These are phyloP conservation scores for Boletus pseudopeckii DNA, from an alignment of 768 basidiomycete genomes.

Conservation along the genomic window DNA sequence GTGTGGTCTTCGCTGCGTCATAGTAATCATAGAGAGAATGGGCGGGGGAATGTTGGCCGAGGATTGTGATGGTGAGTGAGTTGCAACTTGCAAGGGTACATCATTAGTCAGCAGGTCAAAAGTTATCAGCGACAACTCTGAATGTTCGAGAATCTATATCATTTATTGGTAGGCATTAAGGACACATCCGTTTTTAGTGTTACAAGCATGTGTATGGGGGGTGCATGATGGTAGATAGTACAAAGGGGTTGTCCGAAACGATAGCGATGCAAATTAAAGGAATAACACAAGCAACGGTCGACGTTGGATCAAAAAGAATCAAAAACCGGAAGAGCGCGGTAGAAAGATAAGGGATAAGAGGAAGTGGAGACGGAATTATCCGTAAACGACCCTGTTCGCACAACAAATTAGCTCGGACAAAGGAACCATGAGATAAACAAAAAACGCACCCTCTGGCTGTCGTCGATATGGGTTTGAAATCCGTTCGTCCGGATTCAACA, in stretches of 20 bases:
- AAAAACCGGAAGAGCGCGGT: neutral
- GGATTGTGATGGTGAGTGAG: neutral
- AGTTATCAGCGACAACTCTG: neutral
- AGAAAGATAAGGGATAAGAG: conserved; percentile 6
- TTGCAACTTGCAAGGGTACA: too few species aligned
- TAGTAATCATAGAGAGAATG: conserved; percentile 9
- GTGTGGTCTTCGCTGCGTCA: conserved; percentile 31
- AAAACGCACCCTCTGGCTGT: conserved; percentile 65
- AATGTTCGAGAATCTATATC: conserved; percentile 12
- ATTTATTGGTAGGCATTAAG: conserved; percentile 20
- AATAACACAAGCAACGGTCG: conserved; percentile 28
- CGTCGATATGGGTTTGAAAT: conserved; percentile 82
- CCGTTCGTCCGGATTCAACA: conserved; percentile 66
- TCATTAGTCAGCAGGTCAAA: conserved; percentile 20
- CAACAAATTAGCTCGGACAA: conserved; percentile 4
- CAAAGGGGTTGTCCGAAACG: conserved; percentile 22
- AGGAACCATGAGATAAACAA: neutral
- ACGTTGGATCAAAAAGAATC: conserved; percentile 18
- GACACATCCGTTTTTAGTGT: conserved; percentile 15
- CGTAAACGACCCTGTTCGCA: conserved; percentile 40
- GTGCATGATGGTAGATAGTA: conserved; percentile 25
- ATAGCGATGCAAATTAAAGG: conserved; percentile 23
- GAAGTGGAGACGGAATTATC: conserved; percentile 26
- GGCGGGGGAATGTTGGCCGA: too few species aligned
- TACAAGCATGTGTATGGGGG: conserved; percentile 25